Conservation (phyloP, 345 rosid genomes). For the Dipteronia dyeriana region DNA sequence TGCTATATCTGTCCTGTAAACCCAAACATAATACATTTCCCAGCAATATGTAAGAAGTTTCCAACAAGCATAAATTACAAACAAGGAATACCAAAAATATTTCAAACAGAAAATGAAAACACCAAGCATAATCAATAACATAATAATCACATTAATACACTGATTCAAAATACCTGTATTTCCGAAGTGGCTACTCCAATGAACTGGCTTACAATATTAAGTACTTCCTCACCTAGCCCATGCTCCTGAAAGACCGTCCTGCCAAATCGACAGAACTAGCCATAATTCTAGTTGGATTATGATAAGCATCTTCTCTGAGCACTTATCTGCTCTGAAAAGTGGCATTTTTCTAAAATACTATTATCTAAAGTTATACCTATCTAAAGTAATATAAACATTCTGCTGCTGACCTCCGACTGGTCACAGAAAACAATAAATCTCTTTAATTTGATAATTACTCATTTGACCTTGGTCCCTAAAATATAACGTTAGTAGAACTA, state of each 20-base stretch:
- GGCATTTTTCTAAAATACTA: background rate
- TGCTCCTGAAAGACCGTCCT: constrained; percentile 82
- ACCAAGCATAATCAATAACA: constrained; percentile 13
- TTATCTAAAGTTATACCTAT: background rate
- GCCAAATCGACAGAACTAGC: constrained; percentile 29
- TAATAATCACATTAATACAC: constrained; percentile 11
- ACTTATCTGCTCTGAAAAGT: background rate
- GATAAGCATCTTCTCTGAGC: constrained; percentile 7
- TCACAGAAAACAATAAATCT: background rate
- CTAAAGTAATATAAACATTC: background rate
- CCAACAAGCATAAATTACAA: constrained; percentile 7
- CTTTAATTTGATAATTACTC: background rate
- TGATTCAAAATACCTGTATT: constrained; percentile 54
- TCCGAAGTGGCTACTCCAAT: constrained; percentile 65
- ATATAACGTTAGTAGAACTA: background rate
- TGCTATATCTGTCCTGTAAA: constrained; percentile 76
- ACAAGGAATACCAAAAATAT: constrained; percentile 2
- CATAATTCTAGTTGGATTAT: background rate
- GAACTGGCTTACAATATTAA: constrained; percentile 60
- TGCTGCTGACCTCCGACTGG: background rate
- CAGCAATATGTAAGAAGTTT: constrained; percentile 16
- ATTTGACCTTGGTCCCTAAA: background rate
- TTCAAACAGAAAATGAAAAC: constrained; percentile 2
- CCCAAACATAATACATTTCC: constrained; percentile 22
- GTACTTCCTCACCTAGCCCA: constrained; percentile 71